phyloP scores from a whole-genome alignment of 371 early-diverging fungal species.

The Entomophthora muscae region DNA sequence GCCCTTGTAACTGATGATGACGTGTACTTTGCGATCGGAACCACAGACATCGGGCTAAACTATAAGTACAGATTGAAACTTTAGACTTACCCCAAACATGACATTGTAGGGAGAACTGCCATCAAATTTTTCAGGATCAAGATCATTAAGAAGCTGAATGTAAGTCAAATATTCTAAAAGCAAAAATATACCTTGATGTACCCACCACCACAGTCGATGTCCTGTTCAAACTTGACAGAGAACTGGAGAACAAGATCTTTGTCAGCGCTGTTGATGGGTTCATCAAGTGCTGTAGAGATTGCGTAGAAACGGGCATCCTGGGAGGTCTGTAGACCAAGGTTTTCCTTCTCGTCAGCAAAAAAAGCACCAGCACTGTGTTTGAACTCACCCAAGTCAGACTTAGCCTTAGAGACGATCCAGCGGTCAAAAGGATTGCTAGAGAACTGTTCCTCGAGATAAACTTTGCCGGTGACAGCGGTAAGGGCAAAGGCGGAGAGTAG shows the following conservation, averaged over 20 bases:
- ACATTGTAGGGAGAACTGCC: slow-evolving; percentile 88
- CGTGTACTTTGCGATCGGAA: slow-evolving; percentile 76
- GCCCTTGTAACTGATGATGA: slow-evolving; percentile 86
- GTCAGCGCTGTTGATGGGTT: slow-evolving; percentile 43
- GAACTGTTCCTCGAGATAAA: slow-evolving; percentile 79
- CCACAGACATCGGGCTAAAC: slow-evolving; percentile 90
- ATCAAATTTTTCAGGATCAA: slow-evolving; percentile 52
- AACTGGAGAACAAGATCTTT: slow-evolving; percentile 74
- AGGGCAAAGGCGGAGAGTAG: slow-evolving; percentile 13
- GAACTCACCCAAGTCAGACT: slow-evolving; percentile 56
- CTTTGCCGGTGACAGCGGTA: slow-evolving; percentile 44
- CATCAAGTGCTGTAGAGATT: slow-evolving; percentile 48
- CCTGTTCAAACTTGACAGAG: slow-evolving; percentile 88
- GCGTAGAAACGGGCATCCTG: slow-evolving; percentile 80
- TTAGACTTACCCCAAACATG: slow-evolving; percentile 48
- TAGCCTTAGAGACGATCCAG: slow-evolving; percentile 53
- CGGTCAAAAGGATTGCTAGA: slow-evolving; percentile 30
- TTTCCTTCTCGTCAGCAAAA: slow-evolving; percentile 48
- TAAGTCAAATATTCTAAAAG: slow-evolving; percentile 12
- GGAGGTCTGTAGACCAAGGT: slow-evolving; percentile 54
- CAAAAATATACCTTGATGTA: slow-evolving; percentile 63
- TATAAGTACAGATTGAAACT: slow-evolving; percentile 12
- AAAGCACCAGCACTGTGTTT: slow-evolving; percentile 57
- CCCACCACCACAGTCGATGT: slow-evolving; percentile 92
- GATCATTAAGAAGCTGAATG: slow-evolving; percentile 14